A percentile compares a stretch with the other conserved stretches of the same genome.
phyloP scores from a whole-genome alignment of 2,329 filamentous ascomycete species.

The Sarocladium kiliense region DNA sequence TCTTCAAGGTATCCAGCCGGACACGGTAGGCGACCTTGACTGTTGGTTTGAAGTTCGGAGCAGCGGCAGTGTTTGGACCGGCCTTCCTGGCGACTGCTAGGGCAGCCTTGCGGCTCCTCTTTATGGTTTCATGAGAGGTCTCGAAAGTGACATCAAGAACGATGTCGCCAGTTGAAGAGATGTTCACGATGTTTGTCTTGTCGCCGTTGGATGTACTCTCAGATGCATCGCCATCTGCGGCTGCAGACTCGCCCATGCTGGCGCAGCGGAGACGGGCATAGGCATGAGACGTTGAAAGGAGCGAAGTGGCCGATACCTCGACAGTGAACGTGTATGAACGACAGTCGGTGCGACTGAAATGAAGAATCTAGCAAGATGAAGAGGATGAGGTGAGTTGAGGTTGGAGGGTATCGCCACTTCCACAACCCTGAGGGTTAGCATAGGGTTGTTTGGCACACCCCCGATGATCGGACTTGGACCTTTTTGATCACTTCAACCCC shows the following conservation, averaged over 20 bases:
- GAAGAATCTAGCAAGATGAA: not conserved
- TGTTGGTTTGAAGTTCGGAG: conserved; percentile 28
- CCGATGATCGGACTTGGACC: not conserved
- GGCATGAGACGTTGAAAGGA: conserved; percentile 15
- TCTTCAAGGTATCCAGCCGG: conserved; percentile 48
- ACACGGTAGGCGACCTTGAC: conserved; percentile 54
- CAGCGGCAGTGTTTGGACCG: conserved; percentile 12
- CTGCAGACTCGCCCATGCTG: conserved; percentile 27
- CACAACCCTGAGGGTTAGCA: not conserved
- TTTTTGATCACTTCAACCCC: not conserved
- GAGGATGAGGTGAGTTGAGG: not conserved
- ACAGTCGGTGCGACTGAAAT: not conserved
- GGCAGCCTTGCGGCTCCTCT: conserved; percentile 35
- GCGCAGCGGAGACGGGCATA: conserved; percentile 13
- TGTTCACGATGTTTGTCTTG: conserved; percentile 35
- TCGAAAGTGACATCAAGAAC: conserved; percentile 63
- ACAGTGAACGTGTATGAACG: not conserved
- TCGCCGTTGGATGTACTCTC: conserved; percentile 17
- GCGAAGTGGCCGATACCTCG: not conserved
- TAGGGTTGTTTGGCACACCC: not conserved
- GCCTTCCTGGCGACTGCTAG: conserved; percentile 25
- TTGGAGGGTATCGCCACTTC: not conserved
- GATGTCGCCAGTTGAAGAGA: conserved; percentile 57
- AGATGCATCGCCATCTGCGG: conserved; percentile 15
- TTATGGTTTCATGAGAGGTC: conserved; percentile 47